phyloP scores from a whole-genome alignment of 2,329 filamentous ascomycete genomes.

The Alternaria viburni region DNA sequence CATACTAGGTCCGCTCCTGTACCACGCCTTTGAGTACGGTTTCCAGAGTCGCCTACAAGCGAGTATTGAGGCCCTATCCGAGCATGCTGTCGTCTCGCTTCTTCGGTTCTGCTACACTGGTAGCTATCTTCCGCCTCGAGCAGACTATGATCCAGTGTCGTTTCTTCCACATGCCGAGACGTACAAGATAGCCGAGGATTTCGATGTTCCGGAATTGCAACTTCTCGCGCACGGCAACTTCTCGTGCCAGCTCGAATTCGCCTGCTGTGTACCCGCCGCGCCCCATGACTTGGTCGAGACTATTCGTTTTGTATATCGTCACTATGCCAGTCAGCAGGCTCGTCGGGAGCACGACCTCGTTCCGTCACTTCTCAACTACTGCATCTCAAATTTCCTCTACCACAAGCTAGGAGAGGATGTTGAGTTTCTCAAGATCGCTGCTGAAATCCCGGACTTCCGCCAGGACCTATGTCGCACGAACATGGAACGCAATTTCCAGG shows the following conservation, averaged over 20 bases:
- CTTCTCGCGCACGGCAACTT: conserved; percentile 50
- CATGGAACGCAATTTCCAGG: conserved; percentile 46
- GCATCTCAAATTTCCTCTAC: conserved; percentile 47
- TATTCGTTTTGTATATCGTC: conserved; percentile 45
- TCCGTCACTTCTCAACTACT: conserved; percentile 53
- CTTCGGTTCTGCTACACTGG: conserved; percentile 53
- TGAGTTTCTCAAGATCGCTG: conserved; percentile 48
- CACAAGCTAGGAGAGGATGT: conserved; percentile 46
- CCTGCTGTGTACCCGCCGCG: conserved; percentile 46
- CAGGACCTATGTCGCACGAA: conserved; percentile 50
- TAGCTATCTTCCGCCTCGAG: conserved; percentile 39
- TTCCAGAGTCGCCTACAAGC: conserved; percentile 37
- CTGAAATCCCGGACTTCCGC: conserved; percentile 48
- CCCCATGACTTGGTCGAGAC: conserved; percentile 50
- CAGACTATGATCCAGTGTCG: conserved; percentile 32
- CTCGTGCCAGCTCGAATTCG: conserved; percentile 47
- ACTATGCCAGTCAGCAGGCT: conserved; percentile 31
- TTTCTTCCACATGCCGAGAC: conserved; percentile 51
- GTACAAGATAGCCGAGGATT: conserved; percentile 51
- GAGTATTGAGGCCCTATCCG: conserved; percentile 48
- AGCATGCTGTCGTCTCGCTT: conserved; percentile 44
- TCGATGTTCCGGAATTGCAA: conserved; percentile 49
- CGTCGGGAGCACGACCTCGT: conserved; percentile 39
- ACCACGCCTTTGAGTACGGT: conserved; percentile 49
- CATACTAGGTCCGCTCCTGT: conserved; percentile 41